Evolutionary conservation across 2,329 filamentous ascomycete species (phyloP), one percentile per base, ranked within the genome.

Genomic region (Lecanicillium sp.): DNA sequence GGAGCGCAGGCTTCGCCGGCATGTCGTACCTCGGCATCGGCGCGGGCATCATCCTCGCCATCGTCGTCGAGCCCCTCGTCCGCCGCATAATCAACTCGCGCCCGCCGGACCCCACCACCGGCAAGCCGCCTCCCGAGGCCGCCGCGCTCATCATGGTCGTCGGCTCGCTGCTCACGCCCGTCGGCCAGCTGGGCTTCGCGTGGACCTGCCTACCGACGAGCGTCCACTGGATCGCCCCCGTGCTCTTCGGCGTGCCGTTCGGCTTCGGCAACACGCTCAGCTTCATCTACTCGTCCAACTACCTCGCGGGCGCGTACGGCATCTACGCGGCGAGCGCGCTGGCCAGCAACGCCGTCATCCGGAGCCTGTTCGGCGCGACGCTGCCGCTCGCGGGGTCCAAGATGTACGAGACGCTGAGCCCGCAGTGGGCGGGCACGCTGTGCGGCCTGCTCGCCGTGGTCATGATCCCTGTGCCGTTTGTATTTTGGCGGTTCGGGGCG

Each of bases 281-380:
- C 30, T 94, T 94, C 68, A 90, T 94, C 59, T 93, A 94, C 59
- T 79, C 83, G 0, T 79, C 77, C 5, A 93, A 89, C 58, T 95
- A 94, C 61, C 36, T 95, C 3, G 86, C 87, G 0, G 77, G 84
- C 40, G 80, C 82, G 6, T 94, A 94, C 56, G 84, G 84, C 4
- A 85, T 93, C 56, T 94, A 90, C 60, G 83, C 88, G 1, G 88
- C 89, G 1, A 87, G 81, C 3, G 88, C 89, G 0, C 71, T 94
- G 27, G 87, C 88, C 0, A 86, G 87, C 0, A 94, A 93, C 56
- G 79, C 85, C 0, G 84, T 50, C 15, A 24, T 42, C 26, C 35
- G 29, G 20, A 41, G 40, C 44, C 12, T 49, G 21, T 45, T 45
- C 45, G 52, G 50, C 38, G 53, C 43, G 23, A 44, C 41, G 5